Base-by-base conservation (phyloP, 371 early-diverging fungal genomes). In the Capillidium rhysosporum region DNA sequence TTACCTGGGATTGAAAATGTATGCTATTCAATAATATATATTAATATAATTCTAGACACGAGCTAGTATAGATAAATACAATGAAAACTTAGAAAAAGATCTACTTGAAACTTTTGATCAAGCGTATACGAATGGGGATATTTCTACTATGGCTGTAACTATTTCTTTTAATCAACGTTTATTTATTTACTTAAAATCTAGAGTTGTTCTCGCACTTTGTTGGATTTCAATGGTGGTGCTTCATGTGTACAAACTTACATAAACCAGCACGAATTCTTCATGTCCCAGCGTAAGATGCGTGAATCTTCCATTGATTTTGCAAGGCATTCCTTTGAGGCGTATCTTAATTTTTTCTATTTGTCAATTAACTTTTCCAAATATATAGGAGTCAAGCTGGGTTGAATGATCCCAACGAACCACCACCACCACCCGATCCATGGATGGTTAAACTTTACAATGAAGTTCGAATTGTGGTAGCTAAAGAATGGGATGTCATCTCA, bases 191-290 rank as follows among this genome's bases (percentile, higher is more conserved):
- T 23, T 0, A 40, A 12, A 54, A 46, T 49, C 28, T 67, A 87
- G 88, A 75, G 78, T 40, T 83, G 79, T 57, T 90, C 93, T 28
- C 77, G 77, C 56, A 79, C 86, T 1, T 66, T 97, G 49, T 72
- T 80, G 47, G 91, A 92, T 49, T 91, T 93, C 68, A 97, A 97
- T 58, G 95, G 97, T 24, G 95, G 97, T 25, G 73, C 79, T 45
- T 92, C 92, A 0, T 89, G 90, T 59, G 79, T 94, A 14, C 90
- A 90, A 58, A 82, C 78, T 5, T 97, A 92, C 59, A 84, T 97
- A 31, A 92, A 91, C 67, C 97, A 94, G 62, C 93, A 95, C 59
- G 86, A 86, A 54, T 92, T 95, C 58, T 94, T 95, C 59, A 79
- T 88, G 63, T 80, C 84, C 24, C 77, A 82, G 54, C 68, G 81